phyloP scores from a whole-genome alignment of 2,329 filamentous ascomycete genomes.

The Talaromyces rugulosus region DNA sequence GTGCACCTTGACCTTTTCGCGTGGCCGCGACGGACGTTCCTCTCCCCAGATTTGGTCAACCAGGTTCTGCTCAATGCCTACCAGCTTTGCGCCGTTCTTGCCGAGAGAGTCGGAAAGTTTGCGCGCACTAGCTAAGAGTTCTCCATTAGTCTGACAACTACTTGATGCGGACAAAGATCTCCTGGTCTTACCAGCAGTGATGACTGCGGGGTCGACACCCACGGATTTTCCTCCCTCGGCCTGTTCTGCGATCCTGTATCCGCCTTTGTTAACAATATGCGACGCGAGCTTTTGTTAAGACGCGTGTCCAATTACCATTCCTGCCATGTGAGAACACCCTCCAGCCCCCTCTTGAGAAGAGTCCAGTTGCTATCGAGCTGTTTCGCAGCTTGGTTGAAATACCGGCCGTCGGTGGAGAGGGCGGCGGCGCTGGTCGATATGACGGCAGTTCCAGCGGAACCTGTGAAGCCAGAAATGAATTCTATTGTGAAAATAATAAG shows the following conservation, averaged over 20 bases:
- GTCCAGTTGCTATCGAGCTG: constrained; percentile 91
- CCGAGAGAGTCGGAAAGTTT: constrained; percentile 85
- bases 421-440: constrained; percentile 82
- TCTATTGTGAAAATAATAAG: constrained; percentile 40
- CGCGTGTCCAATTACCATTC: constrained; percentile 64
- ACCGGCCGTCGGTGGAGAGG: constrained; percentile 89
- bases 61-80: constrained; percentile 74
- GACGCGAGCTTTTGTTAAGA: background rate
- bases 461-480: constrained; percentile 90
- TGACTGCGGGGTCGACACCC: constrained; percentile 82
- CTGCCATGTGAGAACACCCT: constrained; percentile 94
- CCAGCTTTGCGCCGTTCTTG: constrained; percentile 71
- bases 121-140: constrained; percentile 53
- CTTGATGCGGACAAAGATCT: background rate
- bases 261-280: constrained; percentile 2
- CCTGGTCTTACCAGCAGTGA: constrained; percentile 59
- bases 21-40: constrained; percentile 68
- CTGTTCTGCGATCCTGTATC: constrained; percentile 65
- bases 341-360: constrained; percentile 85
- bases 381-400: constrained; percentile 93
- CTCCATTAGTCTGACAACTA: background rate
- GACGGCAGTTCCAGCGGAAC: constrained; percentile 89
- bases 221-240: constrained; percentile 82
- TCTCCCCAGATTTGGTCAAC: constrained; percentile 86
- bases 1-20: constrained; percentile 70